Evolutionary conservation across 768 basidiomycete species (phyloP), one percentile per base, ranked within the genome.

Genomic region (Phaffia tasmanica): DNA sequence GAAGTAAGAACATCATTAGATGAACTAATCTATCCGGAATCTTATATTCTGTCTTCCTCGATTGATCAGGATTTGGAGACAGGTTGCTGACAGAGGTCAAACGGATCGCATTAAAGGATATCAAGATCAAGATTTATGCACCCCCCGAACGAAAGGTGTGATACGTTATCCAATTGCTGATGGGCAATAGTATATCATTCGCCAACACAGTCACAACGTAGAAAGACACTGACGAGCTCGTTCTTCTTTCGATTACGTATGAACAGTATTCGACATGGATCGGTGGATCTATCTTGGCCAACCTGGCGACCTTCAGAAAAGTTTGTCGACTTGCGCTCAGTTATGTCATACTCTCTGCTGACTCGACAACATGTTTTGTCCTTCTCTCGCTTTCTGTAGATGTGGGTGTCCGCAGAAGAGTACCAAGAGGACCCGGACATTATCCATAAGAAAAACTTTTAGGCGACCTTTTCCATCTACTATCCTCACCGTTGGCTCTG

Each of bases 341-440:
- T 63, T 21, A 53, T 27, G 6, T 42, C n/a, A 18, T 1, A 35
- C 57, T 14, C 14, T 19, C 18, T 23, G 5, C 29, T 42, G 15
- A n/a, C 46, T 49, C 42, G 4, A 61, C 19, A 11, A 42, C 11
- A 42, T 58, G 21, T 62, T 42, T 30, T 14, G 1, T 29, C 25
- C 27, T 47, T 55, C n/a, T 57, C 21, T 49, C 14, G 14, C 55
- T 30, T 29, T 50, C 30, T 5, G 56, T 65, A 95, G 91, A 98
- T 99, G 94, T 99, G 95, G 94, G 90, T 99, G 60, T 93, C 91
- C 56, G 92, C 93, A 49, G 94, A 99, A 77, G 95, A 98, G 78
- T 98, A 97, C 75, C 91, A 95, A 77, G 94, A 99, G 77, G 94
- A 98, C 78, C 93, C 94, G 63, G 93, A 98, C 74, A 88, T 97